A percentile compares a stretch with the other conserved stretches of the same genome.
Conservation (phyloP, 169 alveolate species). For the Plasmodium yoelii region DNA sequence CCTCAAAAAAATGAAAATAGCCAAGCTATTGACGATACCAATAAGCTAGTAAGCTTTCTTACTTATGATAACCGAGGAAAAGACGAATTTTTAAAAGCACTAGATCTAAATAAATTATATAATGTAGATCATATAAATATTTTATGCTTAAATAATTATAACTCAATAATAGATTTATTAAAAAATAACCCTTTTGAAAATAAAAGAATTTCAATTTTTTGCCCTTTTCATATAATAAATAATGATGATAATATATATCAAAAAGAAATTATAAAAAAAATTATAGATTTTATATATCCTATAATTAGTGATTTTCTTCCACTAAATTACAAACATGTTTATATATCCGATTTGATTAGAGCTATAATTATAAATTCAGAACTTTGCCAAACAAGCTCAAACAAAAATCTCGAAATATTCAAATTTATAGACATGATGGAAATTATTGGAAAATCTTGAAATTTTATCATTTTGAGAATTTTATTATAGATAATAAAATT, state of each 20-base stretch:
- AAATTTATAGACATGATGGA: slow-evolving; percentile 65
- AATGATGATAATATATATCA: background rate
- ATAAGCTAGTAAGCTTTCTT: slow-evolving; percentile 37
- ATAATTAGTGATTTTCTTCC: slow-evolving; percentile 66
- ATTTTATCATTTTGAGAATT: background rate
- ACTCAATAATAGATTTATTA: slow-evolving; percentile 14
- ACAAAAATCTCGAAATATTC: slow-evolving; percentile 18
- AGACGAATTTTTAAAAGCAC: slow-evolving; percentile 1
- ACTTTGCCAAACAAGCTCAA: slow-evolving; percentile 24
- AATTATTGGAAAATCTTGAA: slow-evolving; percentile 38
- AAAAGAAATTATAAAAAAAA: background rate
- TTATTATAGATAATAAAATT: background rate
- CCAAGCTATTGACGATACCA: background rate
- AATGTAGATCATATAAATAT: slow-evolving; percentile 62
- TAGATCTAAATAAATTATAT: slow-evolving; percentile 32
- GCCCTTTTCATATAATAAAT: slow-evolving; percentile 57
- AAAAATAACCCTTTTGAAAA: background rate
- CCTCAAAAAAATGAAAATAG: background rate
- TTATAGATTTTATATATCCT: slow-evolving; percentile 24
- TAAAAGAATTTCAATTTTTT: slow-evolving; percentile 39
- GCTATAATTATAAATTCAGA: slow-evolving; percentile 67
- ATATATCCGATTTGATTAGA: slow-evolving; percentile 38
- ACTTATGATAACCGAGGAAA: slow-evolving; percentile 25
- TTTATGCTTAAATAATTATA: slow-evolving; percentile 37
- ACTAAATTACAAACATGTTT: slow-evolving; percentile 28